A percentile compares a stretch with the other conserved stretches of the same genome.
Conservation (phyloP, 352 stramenopile species). For the Phytophthora sojae region DNA sequence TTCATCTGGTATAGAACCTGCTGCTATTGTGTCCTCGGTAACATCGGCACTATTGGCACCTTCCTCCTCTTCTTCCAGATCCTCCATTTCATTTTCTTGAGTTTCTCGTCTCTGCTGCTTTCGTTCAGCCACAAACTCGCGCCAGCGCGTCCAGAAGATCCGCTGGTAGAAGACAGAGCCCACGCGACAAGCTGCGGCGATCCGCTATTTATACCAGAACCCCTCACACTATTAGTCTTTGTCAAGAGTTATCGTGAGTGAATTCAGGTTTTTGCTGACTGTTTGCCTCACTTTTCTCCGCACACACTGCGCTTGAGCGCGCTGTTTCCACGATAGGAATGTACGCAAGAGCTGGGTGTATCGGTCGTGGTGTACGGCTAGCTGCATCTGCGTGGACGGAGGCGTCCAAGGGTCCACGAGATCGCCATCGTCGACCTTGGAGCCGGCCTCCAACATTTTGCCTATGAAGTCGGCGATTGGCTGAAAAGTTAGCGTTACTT, state of each 20-base stretch:
- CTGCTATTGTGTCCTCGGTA: neutral
- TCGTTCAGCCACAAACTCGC: conserved; percentile 14
- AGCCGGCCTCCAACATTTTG: neutral
- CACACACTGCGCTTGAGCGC: conserved; percentile 18
- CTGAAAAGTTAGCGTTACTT: conserved; percentile 17
- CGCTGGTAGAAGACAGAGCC: conserved; percentile 52
- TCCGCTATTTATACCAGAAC: conserved; percentile 29
- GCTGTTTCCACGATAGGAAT: conserved; percentile 44
- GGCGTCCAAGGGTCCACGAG: neutral
- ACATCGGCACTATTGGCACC: neutral
- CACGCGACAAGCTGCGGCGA: conserved; percentile 52
- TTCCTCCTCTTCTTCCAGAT: conserved; percentile 4
- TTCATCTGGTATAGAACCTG: conserved; percentile 5
- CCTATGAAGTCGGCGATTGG: conserved; percentile 11
- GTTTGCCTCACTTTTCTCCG: conserved; percentile 41
- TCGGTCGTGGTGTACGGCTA: conserved; percentile 39
- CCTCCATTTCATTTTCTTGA: neutral
- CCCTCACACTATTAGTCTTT: neutral
- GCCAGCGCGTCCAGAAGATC: conserved; percentile 48
- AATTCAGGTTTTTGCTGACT: neutral
- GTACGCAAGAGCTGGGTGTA: conserved; percentile 30
- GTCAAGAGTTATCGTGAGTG: neutral
- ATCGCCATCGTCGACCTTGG: neutral
- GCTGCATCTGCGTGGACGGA: conserved; percentile 15
- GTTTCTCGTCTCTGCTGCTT: neutral